Evolutionary conservation across 2,329 filamentous ascomycete genomes (phyloP), one percentile per base, ranked within the genome.

Genomic region (Elsinoe arachidis): DNA sequence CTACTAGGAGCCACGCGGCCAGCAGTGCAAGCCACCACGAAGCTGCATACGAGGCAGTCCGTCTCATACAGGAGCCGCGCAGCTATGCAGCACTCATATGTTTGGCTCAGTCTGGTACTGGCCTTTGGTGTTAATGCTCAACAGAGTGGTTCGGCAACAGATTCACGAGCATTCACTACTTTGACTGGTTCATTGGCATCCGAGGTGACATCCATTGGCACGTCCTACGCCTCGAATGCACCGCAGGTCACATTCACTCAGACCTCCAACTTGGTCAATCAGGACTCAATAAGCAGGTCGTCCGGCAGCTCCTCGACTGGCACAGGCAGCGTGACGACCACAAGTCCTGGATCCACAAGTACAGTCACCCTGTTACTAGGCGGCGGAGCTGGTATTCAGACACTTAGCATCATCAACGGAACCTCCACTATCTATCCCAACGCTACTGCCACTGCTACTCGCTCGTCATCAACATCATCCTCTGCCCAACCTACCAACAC

Each of bases 401-500:
- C 58, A 7, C 23, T 59, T 21, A 59, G 54, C 35, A 38, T 63
- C 19, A 62, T 59, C 35, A 61, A 61, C 23, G 57, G 57, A 17
- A 63, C 57, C 23, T 56, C 56, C n/a, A 59, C 60, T 11, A 21
- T 58, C 7, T 78, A 77, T 35, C 72, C 76, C 1, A 79, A 77
- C 34, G 68, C 68, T 17, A 61, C 67, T 15, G 66, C 65, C n/a
- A 71, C 71, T 39, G 76, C 74, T 62, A 67, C 71, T 53, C 73
- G 72, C 10, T 64, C 72, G 10, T 52, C 56, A 21, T 65, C 66
- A 1, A 65, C 65, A 11, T 66, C 57, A 51, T 61, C 63, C 35
- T 57, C 65, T 15, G 62, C 68, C 5, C 34, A 52, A 53, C 78
- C 84, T 1, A 81, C 80, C 46, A 92, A 91, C 70, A 91, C 87